Evolutionary conservation across 768 basidiomycete genomes (phyloP).

Genomic region (Albatrellus ellisii): DNA sequence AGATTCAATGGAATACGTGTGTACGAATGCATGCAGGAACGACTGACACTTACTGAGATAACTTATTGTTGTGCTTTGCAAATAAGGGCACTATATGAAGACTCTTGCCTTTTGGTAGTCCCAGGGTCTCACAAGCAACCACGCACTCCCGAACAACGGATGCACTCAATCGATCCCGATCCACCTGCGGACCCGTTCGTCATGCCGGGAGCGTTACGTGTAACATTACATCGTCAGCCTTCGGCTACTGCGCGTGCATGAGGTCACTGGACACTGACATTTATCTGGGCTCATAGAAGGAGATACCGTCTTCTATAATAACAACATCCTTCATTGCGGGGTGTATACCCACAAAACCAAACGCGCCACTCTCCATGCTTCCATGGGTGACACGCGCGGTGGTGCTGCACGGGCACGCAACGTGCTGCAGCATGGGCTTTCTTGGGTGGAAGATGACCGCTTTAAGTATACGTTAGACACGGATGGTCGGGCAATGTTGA

Average conservation of each 20-base stretch:
- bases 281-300: slow-evolving; percentile 30
- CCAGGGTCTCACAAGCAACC: slow-evolving; percentile 51
- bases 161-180: slow-evolving; percentile 33
- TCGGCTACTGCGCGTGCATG: not conserved
- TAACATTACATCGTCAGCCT: slow-evolving; percentile 36
- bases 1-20: slow-evolving; percentile 81
- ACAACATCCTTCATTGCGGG: slow-evolving; percentile 67
- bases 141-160: slow-evolving; percentile 44
- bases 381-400: slow-evolving; percentile 48
- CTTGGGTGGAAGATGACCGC: slow-evolving; percentile 47
- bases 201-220: slow-evolving; percentile 56
- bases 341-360: slow-evolving; percentile 35
- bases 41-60: not conserved
- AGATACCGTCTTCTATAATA: slow-evolving; percentile 71
- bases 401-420: slow-evolving; percentile 55
- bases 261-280: not conserved
- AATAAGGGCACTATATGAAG: slow-evolving; percentile 49
- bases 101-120: slow-evolving; percentile 58
- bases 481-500: slow-evolving; percentile 40
- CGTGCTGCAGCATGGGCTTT: slow-evolving; percentile 59
- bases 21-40: slow-evolving; percentile 14
- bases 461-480: slow-evolving; percentile 36
- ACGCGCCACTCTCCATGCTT: slow-evolving; percentile 60
- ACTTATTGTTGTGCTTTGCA: not conserved
- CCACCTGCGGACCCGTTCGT: slow-evolving; percentile 44